Evolutionary conservation across 345 rosid genomes (phyloP).

Genomic region (Mangifera indica): DNA sequence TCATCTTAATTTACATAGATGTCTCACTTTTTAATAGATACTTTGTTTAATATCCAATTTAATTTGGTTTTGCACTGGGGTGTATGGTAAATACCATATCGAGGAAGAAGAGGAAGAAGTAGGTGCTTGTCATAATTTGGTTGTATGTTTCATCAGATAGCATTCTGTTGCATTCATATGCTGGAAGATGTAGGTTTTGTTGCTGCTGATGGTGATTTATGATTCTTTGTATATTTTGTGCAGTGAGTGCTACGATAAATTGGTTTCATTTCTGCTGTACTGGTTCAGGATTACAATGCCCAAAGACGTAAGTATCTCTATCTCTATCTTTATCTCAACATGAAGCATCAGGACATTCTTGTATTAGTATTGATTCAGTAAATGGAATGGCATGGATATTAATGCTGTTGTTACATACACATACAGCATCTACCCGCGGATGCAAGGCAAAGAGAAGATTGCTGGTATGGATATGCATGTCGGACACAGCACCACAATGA

Average conservation of each 20-base stretch:
- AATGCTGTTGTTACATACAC: too few relatives aligned
- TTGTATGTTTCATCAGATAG: neutral
- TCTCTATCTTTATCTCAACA: too few relatives aligned
- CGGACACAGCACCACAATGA: conserved; percentile 87
- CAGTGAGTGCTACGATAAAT: conserved; percentile 73
- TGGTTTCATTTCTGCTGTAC: conserved; percentile 78
- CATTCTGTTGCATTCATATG: neutral
- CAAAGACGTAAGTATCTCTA: conserved; percentile 46
- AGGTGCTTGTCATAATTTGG: neutral
- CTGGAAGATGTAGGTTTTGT: neutral
- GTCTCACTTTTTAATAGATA: neutral
- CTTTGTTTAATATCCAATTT: neutral
- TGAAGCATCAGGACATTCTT: neutral
- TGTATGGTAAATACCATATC: neutral
- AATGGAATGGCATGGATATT: too few relatives aligned
- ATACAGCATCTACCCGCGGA: conserved; percentile 62
- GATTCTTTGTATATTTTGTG: conserved; percentile 22
- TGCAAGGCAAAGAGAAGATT: conserved; percentile 58
- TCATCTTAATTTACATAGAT: neutral
- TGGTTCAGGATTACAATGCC: conserved; percentile 78
- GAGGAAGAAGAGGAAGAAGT: neutral
- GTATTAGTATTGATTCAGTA: neutral
- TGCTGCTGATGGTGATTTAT: neutral
- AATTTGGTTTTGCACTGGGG: neutral
- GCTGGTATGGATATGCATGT: conserved; percentile 90